Base-by-base conservation (phyloP, 2,329 filamentous ascomycete species). In the Fusarium nurragi region DNA sequence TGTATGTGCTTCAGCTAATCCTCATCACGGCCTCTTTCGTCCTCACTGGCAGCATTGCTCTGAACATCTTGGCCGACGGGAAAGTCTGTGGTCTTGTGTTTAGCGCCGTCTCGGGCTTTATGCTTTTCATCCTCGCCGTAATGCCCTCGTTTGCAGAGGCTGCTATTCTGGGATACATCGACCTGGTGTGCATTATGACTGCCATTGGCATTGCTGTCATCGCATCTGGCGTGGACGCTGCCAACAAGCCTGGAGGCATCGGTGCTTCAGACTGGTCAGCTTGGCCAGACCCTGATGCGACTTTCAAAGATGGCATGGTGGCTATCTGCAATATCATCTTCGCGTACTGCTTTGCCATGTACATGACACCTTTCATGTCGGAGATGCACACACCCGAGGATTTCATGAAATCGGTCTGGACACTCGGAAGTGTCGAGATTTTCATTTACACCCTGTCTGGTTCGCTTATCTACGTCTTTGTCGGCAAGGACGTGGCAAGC, bases 1-100 rank as follows among this genome's bases (percentile, higher is more conserved):
- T 82, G 48, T 85, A 88, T 64, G 76, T 83, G 14, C 72, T 90
- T 9, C 85, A 90, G 71, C 77, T 90, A 7, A 74, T 89, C 32
- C 90, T 91, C 75, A 83, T 89, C 71, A 86, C 88, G 77, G 85
- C 83, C 12, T 88, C 86, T 18, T 89, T 91, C 73, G 78, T 89
- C 41, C 77, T 90, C 49, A 89, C 87, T 1, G 90, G 90, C 64
- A 82, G 82, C 14, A 87, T 90, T 57, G 88, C 87, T 60, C 82
- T 90, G 74, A 87, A 86, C 61, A 84, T 81, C 19, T 75, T 91
- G 49, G 88, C 86, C 2, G 75, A 83, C 1, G 81, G 87, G 62
- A 82, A 69, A 25, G 64, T 73, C 4, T 80, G 78, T 70, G 75
- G 75, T 37, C 69, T 80, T 21, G 72, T 76, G 43, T 79, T 78